Base-by-base conservation (phyloP, 495 filamentous ascomycete genomes). In the Hypoxylon rickii region DNA sequence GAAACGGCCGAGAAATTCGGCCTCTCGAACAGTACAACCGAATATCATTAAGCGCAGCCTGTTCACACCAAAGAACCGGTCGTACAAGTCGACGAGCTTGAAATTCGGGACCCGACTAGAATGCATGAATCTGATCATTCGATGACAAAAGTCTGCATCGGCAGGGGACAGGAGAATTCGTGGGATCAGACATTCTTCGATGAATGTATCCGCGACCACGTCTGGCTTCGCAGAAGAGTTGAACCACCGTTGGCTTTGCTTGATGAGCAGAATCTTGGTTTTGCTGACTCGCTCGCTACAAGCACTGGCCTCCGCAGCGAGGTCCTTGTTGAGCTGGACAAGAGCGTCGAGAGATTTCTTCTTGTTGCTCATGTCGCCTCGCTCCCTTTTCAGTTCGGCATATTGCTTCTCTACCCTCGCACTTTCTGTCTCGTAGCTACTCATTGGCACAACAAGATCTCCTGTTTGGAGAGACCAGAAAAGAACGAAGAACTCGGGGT, bases 401-500 rank as follows among this genome's bases (percentile, higher is more conserved):
- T 87, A 74, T 61, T 82, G 80, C 39, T 80, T 82, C 49, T 83
- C 79, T 34, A 88, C 73, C 4, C 83, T 77, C 4, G 78, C 79
- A 22, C 80, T 82, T 58, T 95, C 93, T 10, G 81, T 76, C 7
- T 86, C 76, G 67, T 97, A 97, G 44, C 83, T 87, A 36, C 82
- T 78, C 45, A 82, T 78, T 1, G 89, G 88, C 33, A 89, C 81
- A 31, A 83, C 77, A 22, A 99, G 75, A 68, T 97, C 94, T 18
- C 86, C 83, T 11, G 92, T 81, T 17, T 89, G 83, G 12, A 96
- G 79, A 40, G 91, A 86, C 95, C 95, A 99, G 76, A 99, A 99
- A 2, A 89, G 89, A 21, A 89, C 85, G 66, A 90, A 96, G 67
- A 96, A 95, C 24, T 84, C 78, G 1, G 87, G 74, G 38, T 83